A percentile compares a stretch with the other conserved stretches of the same genome.
Conservation (phyloP, 345 rosid genomes). For the Brassica rapa region DNA sequence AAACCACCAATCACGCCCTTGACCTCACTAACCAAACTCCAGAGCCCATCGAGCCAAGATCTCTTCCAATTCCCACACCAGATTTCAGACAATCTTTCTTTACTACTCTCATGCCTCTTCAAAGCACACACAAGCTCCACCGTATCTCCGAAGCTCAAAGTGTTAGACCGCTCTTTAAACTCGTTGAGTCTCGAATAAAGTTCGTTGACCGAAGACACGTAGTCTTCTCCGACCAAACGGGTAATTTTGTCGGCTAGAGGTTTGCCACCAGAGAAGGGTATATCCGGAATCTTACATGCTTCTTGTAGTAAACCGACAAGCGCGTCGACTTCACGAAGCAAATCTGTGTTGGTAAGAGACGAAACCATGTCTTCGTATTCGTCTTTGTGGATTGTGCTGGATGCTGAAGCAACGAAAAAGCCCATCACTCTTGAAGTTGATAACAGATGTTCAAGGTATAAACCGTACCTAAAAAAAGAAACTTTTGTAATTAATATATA, state of each 20-base stretch:
- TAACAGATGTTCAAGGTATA: constrained; percentile 65
- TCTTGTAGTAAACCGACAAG: constrained; percentile 58
- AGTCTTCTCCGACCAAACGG: constrained; percentile 59
- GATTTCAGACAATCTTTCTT: constrained; percentile 45
- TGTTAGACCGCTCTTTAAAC: constrained; percentile 53
- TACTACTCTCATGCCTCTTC: constrained; percentile 55
- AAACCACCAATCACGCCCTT: constrained; percentile 39
- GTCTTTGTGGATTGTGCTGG: constrained; percentile 52
- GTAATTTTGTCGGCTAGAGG: constrained; percentile 45
- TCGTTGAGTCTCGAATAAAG: constrained; percentile 56
- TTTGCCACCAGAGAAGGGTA: constrained; percentile 40
- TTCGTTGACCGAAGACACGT: constrained; percentile 53
- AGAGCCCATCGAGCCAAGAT: constrained; percentile 50
- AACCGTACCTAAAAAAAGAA: constrained; percentile 50
- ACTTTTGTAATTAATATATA: neutral
- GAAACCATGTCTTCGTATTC: constrained; percentile 54
- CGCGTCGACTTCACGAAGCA: constrained; percentile 59
- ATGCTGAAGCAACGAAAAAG: constrained; percentile 60
- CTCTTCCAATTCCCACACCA: constrained; percentile 41
- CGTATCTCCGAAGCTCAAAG: constrained; percentile 60
- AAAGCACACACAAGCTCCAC: constrained; percentile 65
- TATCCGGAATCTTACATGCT: constrained; percentile 53
- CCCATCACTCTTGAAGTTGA: constrained; percentile 68
- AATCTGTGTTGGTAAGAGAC: constrained; percentile 47
- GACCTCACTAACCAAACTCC: constrained; percentile 54